Evolutionary conservation across 305 asterid genomes (phyloP).

Genomic region (Fraxinus paxiana): DNA sequence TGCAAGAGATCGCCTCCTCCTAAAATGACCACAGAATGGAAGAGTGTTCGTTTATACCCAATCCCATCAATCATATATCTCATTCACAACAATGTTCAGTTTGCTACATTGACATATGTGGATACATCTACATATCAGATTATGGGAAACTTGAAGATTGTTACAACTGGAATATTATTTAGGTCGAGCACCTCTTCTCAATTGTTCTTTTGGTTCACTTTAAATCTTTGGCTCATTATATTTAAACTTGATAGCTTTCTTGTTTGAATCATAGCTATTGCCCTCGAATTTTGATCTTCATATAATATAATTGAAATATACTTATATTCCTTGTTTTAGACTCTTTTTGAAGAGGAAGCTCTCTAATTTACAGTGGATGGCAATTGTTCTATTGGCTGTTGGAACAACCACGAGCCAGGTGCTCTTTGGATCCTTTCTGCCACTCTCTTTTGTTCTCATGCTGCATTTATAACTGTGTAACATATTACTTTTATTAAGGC

Average conservation of each 20-base stretch:
- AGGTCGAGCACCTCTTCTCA: conserved; percentile 42
- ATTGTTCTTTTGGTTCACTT: conserved; percentile 12
- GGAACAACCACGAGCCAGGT: conserved; percentile 99
- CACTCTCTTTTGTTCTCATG: conserved; percentile 18
- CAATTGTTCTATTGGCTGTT: conserved; percentile 73
- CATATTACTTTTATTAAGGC: neutral
- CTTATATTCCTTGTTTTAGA: conserved; percentile 48
- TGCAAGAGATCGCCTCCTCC: conserved; percentile 60
- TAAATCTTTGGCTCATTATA: conserved; percentile 4
- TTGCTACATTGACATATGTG: conserved; percentile 90
- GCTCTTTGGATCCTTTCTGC: conserved; percentile 21
- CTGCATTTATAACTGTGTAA: conserved; percentile 10
- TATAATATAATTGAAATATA: conserved; percentile 27
- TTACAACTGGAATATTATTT: conserved; percentile 84
- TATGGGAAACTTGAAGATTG: conserved; percentile 92
- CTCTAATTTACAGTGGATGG: conserved; percentile 97
- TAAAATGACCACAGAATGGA: conserved; percentile 87
- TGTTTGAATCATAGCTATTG: conserved; percentile 5
- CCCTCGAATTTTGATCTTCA: conserved; percentile 25
- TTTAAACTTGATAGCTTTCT: neutral
- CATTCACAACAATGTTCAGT: conserved; percentile 93
- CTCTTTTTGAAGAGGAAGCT: conserved; percentile 96
- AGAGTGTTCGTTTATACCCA: conserved; percentile 62
- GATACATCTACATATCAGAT: conserved; percentile 94
- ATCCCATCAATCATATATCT: conserved; percentile 93